Evolutionary conservation across 768 basidiomycete genomes (phyloP).

Genomic region (Cubamyces sp.): DNA sequence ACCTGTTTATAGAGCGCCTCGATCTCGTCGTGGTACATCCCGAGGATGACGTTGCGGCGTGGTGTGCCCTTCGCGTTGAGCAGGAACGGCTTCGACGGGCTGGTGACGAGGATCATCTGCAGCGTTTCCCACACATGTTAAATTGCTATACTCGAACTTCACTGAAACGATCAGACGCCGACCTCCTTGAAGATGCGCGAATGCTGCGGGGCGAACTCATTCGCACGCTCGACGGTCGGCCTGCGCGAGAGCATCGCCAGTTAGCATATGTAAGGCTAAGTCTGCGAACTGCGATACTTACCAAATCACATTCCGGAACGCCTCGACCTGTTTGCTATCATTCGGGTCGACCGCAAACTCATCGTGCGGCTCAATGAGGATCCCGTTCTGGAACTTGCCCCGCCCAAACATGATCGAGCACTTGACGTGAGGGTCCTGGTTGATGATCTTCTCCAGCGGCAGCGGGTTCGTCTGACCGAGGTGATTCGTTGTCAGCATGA

Average conservation of each 20-base stretch:
- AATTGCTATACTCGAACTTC: not conserved
- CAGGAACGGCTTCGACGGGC: slow-evolving; percentile 19
- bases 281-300: slow-evolving; percentile 13
- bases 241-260: slow-evolving; percentile 27
- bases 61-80: slow-evolving; percentile 31
- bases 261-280: too few species aligned
- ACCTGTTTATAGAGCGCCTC: slow-evolving; percentile 24
- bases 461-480: slow-evolving; percentile 30
- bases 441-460: slow-evolving; percentile 38
- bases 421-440: slow-evolving; percentile 38
- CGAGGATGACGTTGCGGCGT: slow-evolving; percentile 32
- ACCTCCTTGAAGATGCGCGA: slow-evolving; percentile 40
- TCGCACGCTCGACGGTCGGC: slow-evolving; percentile 42
- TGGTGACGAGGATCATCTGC: slow-evolving; percentile 23
- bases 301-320: slow-evolving; percentile 43
- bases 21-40: slow-evolving; percentile 26
- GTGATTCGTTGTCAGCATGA: slow-evolving; percentile 23
- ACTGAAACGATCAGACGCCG: not conserved
- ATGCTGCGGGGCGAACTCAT: slow-evolving; percentile 43
- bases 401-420: slow-evolving; percentile 45
- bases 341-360: slow-evolving; percentile 35
- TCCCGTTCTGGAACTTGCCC: slow-evolving; percentile 43
- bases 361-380: slow-evolving; percentile 43
- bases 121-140: not conserved
- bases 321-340: slow-evolving; percentile 33